Base-by-base conservation (phyloP, 2,329 filamentous ascomycete genomes). In the Paraphaeosphaeria sporulosa region DNA sequence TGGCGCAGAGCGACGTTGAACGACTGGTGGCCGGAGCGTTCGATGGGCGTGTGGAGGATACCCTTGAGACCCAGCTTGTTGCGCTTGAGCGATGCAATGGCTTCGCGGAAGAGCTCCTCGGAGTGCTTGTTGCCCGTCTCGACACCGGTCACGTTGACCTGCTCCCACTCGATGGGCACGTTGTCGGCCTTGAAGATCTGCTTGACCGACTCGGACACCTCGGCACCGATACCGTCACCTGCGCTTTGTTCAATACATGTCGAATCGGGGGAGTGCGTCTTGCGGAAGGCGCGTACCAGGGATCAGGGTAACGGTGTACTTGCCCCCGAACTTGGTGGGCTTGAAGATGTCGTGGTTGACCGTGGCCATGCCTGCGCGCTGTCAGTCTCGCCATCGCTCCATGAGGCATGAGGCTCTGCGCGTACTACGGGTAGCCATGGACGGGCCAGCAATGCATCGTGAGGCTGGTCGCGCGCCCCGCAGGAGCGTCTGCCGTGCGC, bases 131-230 rank as follows among this genome's bases (percentile, higher is more conserved):
- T 87, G 75, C 91, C 91, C 62, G 90, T 88, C 78, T 94, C 92
- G 68, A 98, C 87, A 81, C 95, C 95, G 30, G 92, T 93, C 49
- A 97, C 94, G 79, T 97, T 94, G 74, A 99, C 87, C 85, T 98
- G 94, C 83, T 99, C 95, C 94, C 95, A 98, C 83, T 97, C 93
- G 75, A 99, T 90, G 76, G 95, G 95, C 56, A 97, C 94, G 79
- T 97, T 98, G 86, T 98, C 94, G 79, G 94, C 94, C 89, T 97
- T 98, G 90, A 98, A 98, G 81, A 99, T 91, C 71, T 94, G 96
- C 90, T 97, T 97, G 81, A 99, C 94, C 66, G 93, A 95, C 84
- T 98, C 94, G 74, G 94, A 93, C 64, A 98, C 94, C 84, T 99
- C 95, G 81, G 93, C 92, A 81, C 95, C 95, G 79, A 99, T 97